A percentile compares a stretch with the other conserved stretches of the same genome.
Evolutionary conservation across 352 stramenopile species (phyloP).

Genomic region (Pythium oligandrum): DNA sequence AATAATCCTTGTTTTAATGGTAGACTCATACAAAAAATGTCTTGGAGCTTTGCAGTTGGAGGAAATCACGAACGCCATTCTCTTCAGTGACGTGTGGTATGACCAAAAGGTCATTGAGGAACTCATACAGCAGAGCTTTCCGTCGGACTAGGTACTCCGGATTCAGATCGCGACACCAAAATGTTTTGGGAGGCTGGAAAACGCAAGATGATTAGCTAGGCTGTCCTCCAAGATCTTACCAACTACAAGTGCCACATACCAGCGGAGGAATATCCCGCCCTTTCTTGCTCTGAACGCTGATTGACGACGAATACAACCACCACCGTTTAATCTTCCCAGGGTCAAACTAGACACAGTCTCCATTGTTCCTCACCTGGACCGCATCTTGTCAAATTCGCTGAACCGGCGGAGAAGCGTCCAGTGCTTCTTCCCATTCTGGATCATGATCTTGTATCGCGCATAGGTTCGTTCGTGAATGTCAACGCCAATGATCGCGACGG

Average conservation of each 20-base stretch:
- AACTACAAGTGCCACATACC: not conserved
- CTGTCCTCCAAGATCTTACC: too few relatives aligned
- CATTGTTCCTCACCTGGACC: slow-evolving; percentile 25
- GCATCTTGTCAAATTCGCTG: slow-evolving; percentile 62
- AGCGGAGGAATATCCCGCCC: slow-evolving; percentile 1
- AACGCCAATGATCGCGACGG: slow-evolving; percentile 48
- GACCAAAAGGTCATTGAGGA: slow-evolving; percentile 56
- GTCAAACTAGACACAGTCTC: too few relatives aligned
- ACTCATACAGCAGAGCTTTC: slow-evolving; percentile 43
- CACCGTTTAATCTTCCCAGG: too few relatives aligned
- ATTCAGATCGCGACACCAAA: slow-evolving; percentile 68
- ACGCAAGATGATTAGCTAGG: not conserved
- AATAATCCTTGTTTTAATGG: not conserved
- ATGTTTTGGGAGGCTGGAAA: slow-evolving; percentile 56
- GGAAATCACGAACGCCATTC: slow-evolving; percentile 46
- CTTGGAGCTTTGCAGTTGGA: slow-evolving; percentile 52
- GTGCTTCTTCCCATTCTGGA: slow-evolving; percentile 63
- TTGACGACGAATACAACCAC: too few relatives aligned
- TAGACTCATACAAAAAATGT: slow-evolving; percentile 48
- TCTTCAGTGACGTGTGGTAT: slow-evolving; percentile 62
- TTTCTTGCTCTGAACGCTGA: not conserved
- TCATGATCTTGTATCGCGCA: slow-evolving; percentile 61
- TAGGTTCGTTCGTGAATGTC: slow-evolving; percentile 42
- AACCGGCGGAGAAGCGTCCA: slow-evolving; percentile 70
- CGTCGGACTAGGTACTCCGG: slow-evolving; percentile 57